Evolutionary conservation across 2,329 filamentous ascomycete species (phyloP).

Genomic region (Fusarium sp.): DNA sequence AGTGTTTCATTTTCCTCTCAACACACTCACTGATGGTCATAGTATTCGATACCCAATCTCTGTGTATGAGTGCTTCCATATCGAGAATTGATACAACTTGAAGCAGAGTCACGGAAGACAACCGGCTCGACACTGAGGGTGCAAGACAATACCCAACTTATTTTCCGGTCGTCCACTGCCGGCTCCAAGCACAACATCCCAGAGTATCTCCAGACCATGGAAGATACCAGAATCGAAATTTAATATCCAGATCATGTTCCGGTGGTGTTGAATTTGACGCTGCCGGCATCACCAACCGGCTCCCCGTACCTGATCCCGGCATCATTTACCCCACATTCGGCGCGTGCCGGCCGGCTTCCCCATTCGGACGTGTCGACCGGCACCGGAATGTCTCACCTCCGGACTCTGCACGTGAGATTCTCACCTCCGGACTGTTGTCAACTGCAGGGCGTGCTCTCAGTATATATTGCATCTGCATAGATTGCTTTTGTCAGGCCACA

Average conservation of each 20-base stretch:
- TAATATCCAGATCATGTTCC: neutral
- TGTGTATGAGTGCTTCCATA: neutral
- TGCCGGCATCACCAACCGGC: neutral
- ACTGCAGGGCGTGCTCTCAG: slow-evolving; percentile 19
- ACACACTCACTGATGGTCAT: neutral
- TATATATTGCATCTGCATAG: slow-evolving; percentile 8
- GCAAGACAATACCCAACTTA: neutral
- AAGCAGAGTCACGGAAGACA: neutral
- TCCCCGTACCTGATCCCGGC: slow-evolving; percentile 2
- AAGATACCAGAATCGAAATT: neutral
- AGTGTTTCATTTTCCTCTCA: neutral
- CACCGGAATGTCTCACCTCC: slow-evolving; percentile 13
- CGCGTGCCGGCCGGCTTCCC: slow-evolving; percentile 23
- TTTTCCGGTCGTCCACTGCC: no score
- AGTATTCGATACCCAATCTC: neutral
- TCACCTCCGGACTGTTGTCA: slow-evolving; percentile 20
- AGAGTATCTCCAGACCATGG: neutral
- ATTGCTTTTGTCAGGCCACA: neutral
- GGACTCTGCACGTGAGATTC: slow-evolving; percentile 1
- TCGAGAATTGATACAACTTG: neutral
- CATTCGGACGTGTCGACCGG: slow-evolving; percentile 15
- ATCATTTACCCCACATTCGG: slow-evolving; percentile 17
- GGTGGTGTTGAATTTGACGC: neutral
- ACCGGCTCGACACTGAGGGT: neutral
- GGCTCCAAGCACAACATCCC: neutral